Conservation (phyloP, 2,329 filamentous ascomycete species). For the Claviceps monticola region DNA sequence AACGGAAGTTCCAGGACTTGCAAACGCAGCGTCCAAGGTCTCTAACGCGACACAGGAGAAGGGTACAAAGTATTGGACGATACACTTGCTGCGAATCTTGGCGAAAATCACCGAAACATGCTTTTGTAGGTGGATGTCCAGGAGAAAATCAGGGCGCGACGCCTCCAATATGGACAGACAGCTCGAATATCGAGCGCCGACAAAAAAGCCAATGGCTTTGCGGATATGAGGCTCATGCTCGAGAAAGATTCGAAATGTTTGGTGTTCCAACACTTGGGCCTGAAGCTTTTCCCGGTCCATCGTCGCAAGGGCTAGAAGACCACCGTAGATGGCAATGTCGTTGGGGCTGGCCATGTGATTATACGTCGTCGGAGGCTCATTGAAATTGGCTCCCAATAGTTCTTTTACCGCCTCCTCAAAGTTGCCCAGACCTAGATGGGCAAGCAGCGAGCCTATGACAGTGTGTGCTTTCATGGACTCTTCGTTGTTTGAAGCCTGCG, state of each 20-base stretch:
- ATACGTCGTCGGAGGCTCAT: slow-evolving; percentile 36
- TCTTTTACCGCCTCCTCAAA: slow-evolving; percentile 51
- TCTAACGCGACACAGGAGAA: slow-evolving; percentile 77
- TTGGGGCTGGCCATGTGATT: slow-evolving; percentile 67
- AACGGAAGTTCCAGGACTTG: slow-evolving; percentile 44
- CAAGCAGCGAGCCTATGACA: slow-evolving; percentile 37
- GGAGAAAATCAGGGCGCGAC: slow-evolving; percentile 73
- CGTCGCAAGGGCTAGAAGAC: slow-evolving; percentile 75
- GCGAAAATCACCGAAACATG: slow-evolving; percentile 60
- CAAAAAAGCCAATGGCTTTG: slow-evolving; percentile 79
- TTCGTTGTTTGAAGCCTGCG: slow-evolving; percentile 33
- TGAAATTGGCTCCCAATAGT: slow-evolving; percentile 54
- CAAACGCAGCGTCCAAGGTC: slow-evolving; percentile 67
- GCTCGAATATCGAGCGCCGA: slow-evolving; percentile 74
- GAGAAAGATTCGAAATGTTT: slow-evolving; percentile 69
- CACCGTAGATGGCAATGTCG: slow-evolving; percentile 85
- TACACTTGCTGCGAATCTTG: slow-evolving; percentile 75
- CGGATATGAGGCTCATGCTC: slow-evolving; percentile 91
- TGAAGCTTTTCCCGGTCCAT: slow-evolving; percentile 73
- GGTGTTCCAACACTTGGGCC: slow-evolving; percentile 62
- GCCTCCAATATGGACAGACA: slow-evolving; percentile 73
- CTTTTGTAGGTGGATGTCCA: slow-evolving; percentile 72
- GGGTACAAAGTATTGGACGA: slow-evolving; percentile 81
- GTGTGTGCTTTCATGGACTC: slow-evolving; percentile 33
- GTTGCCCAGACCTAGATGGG: slow-evolving; percentile 30